A percentile compares a stretch with the other conserved stretches of the same genome.
These are phyloP conservation scores for Aspergillus conjunctus DNA, from an alignment of 495 filamentous ascomycete genomes.

Conservation along the genomic window DNA sequence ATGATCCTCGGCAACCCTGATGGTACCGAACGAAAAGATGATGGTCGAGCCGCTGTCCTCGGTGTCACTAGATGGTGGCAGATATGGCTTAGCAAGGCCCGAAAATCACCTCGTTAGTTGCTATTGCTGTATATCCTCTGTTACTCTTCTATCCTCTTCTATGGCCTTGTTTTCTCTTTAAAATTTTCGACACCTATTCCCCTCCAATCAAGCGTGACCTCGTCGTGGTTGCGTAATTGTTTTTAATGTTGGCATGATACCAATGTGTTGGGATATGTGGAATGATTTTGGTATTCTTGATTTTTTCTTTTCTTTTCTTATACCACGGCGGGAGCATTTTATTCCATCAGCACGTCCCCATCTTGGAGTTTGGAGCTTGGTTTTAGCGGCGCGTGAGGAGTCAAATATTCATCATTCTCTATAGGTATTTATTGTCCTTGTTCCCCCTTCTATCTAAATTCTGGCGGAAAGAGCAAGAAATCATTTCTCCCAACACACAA, in stretches of 20 bases:
- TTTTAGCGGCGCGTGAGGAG: background rate
- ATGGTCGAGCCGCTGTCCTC: constrained; percentile 62
- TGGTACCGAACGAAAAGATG: constrained; percentile 62
- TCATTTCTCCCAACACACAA: background rate
- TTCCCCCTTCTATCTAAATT: background rate
- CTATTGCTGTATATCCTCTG: background rate
- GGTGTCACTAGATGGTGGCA: constrained; percentile 66
- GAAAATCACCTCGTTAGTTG: constrained; percentile 26
- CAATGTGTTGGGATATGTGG: constrained; percentile 33
- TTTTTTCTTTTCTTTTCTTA: constrained; percentile 15
- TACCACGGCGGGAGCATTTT: constrained; percentile 4
- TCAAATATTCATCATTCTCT: background rate
- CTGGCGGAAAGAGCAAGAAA: background rate
- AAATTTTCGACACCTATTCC: background rate
- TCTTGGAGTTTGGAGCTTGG: constrained; percentile 8
- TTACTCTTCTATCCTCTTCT: constrained; percentile 6
- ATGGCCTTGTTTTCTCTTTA: background rate
- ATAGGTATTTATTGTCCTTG: constrained; percentile 5
- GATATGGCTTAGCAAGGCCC: constrained; percentile 52
- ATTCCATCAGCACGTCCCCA: constrained; percentile 1
- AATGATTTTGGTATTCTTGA: constrained; percentile 24
- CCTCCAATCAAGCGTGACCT: constrained; percentile 20
- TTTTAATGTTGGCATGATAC: constrained; percentile 36
- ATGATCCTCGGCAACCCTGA: constrained; percentile 64
- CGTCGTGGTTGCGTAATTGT: constrained; percentile 19